These are phyloP conservation scores for Sporothrix euskadiensis DNA, from an alignment of 2,329 filamentous ascomycete genomes.

Conservation along the genomic window DNA sequence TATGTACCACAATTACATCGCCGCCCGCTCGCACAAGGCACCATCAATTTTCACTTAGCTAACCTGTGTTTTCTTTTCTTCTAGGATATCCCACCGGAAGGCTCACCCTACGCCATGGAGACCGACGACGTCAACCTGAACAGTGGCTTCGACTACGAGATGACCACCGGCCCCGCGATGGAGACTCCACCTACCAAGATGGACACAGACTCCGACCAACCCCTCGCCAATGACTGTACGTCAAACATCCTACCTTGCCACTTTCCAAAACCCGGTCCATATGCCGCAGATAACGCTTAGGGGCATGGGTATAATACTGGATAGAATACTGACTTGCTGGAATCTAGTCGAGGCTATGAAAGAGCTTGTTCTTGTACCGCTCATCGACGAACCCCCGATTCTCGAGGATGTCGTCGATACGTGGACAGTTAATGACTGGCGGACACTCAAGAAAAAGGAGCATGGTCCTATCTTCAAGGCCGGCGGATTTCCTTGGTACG, in stretches of 20 bases:
- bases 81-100: constrained; percentile 46
- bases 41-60: constrained; percentile 17
- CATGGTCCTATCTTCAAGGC: constrained; percentile 87
- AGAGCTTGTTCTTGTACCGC: constrained; percentile 70
- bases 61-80: constrained; percentile 40
- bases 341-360: constrained; percentile 77
- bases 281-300: neutral
- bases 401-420: constrained; percentile 74
- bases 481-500: constrained; percentile 82
- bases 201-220: constrained; percentile 51
- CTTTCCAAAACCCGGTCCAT: neutral
- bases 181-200: constrained; percentile 52
- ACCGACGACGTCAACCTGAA: constrained; percentile 54
- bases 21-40: neutral
- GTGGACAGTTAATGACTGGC: constrained; percentile 88
- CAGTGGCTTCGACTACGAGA: constrained; percentile 50
- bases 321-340: constrained; percentile 36
- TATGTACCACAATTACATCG: neutral
- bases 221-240: constrained; percentile 57
- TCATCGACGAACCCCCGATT: constrained; percentile 74
- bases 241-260: constrained; percentile 28
- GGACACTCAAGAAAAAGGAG: constrained; percentile 71
- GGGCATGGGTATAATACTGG: neutral
- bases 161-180: constrained; percentile 54
- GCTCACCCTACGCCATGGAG: constrained; percentile 58